These are phyloP conservation scores for Colletotrichum lini DNA, from an alignment of 2,329 filamentous ascomycete genomes.

Conservation along the genomic window DNA sequence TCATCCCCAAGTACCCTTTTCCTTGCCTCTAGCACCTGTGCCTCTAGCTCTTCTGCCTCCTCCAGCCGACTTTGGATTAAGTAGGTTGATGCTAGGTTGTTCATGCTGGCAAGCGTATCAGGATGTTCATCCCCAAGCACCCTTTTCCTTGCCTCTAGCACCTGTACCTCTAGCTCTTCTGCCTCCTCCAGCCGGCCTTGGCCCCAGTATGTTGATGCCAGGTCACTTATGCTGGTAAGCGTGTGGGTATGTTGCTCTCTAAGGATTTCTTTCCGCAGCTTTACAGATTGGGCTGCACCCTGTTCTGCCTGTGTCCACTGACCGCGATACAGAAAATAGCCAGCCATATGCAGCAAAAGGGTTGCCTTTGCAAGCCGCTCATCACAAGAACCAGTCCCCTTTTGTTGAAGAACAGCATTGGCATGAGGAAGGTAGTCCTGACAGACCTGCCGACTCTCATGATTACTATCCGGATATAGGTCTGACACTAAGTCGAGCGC, in stretches of 20 bases:
- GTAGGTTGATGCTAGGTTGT: not conserved
- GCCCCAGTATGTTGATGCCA: not conserved
- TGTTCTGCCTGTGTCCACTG: constrained; percentile 1
- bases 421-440: constrained; percentile 46
- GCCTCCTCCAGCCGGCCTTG: not conserved
- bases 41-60: not conserved
- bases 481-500: constrained; percentile 44
- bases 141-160: not conserved
- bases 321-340: not conserved
- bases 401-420: constrained; percentile 32
- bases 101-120: not conserved
- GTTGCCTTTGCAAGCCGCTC: not conserved
- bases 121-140: not conserved
- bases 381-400: not conserved
- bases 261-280: not conserved
- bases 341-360: not conserved
- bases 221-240: not conserved
- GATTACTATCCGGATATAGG: constrained; percentile 41
- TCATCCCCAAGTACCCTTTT: not conserved
- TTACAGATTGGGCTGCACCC: not conserved
- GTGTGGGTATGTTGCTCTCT: not conserved
- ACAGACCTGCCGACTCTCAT: constrained; percentile 37
- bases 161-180: not conserved
- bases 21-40: not conserved
- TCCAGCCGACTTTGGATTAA: fast-evolving